Percentiles rank a stretch among this genome's conserved stretches.
Evolutionary conservation across 257 asterid species (phyloP).

Genomic region (Thymus mandschuricus): DNA sequence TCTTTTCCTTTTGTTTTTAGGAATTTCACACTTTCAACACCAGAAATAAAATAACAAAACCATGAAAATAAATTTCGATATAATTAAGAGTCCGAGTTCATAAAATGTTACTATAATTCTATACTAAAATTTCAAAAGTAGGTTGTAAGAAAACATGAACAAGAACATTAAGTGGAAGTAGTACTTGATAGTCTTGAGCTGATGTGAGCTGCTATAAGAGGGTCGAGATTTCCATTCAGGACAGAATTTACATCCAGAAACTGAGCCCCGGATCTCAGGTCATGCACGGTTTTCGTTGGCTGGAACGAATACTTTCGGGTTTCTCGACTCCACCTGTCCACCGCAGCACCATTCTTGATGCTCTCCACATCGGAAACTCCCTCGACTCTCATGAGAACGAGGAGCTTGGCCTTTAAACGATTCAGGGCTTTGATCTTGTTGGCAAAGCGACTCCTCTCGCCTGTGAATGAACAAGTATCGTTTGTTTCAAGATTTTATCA

Average conservation of each 20-base stretch:
- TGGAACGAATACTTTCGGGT: conserved; percentile 54
- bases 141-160: not conserved
- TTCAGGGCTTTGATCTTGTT: conserved; percentile 80
- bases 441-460: conserved; percentile 78
- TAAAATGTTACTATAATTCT: too few relatives aligned
- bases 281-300: conserved; percentile 62
- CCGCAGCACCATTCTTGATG: conserved; percentile 38
- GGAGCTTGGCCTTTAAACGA: conserved; percentile 78
- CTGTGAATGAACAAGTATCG: conserved; percentile 35
- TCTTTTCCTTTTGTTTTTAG: too few relatives aligned
- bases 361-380: conserved; percentile 40
- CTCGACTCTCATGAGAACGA: conserved; percentile 48
- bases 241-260: conserved; percentile 52
- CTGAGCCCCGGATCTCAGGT: conserved; percentile 61
- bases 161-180: conserved; percentile 4
- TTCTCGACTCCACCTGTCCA: conserved; percentile 52
- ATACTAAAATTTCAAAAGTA: conserved; percentile 8
- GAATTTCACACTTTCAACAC: not conserved
- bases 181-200: conserved; percentile 44
- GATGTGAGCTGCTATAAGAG: conserved; percentile 71
- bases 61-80: not conserved
- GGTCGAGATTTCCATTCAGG: conserved; percentile 72
- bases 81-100: too few relatives aligned
- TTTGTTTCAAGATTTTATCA: conserved; percentile 2
- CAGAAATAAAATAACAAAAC: not conserved